These are phyloP conservation scores for Botryotinia calthae DNA, from an alignment of 2,329 filamentous ascomycete species.

Conservation along the genomic window DNA sequence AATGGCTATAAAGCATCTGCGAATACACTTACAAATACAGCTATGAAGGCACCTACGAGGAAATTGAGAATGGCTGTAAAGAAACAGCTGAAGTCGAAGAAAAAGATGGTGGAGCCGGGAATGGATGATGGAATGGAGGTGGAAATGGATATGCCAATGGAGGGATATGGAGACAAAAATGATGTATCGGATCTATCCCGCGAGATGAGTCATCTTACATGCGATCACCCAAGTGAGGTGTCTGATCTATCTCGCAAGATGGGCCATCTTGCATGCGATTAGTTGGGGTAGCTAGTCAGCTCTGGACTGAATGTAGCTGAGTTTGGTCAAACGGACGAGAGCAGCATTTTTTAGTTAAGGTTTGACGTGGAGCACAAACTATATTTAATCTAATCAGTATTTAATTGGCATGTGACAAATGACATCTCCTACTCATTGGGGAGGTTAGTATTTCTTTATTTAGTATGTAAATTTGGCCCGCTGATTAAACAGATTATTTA, in stretches of 20 bases:
- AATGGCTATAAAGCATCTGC: neutral
- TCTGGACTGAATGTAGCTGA: neutral
- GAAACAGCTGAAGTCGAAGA: neutral
- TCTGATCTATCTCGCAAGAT: neutral
- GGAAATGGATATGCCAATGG: neutral
- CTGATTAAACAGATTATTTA: fast-evolving
- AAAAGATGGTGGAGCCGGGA: too few relatives aligned
- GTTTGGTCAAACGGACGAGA: neutral
- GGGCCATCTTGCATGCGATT: neutral
- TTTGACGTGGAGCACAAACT: neutral
- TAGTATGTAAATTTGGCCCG: fast-evolving
- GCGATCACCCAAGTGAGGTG: neutral
- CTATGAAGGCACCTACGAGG: neutral
- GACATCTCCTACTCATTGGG: fast-evolving
- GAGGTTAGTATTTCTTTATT: fast-evolving
- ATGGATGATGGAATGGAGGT: neutral
- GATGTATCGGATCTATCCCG: neutral
- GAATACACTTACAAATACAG: neutral
- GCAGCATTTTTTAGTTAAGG: too few relatives aligned
- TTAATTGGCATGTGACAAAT: neutral
- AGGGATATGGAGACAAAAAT: neutral
- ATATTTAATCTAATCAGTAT: neutral
- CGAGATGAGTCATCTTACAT: neutral
- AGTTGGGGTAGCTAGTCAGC: neutral
- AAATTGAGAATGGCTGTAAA: neutral